A percentile compares a stretch with the other conserved stretches of the same genome.
Conservation (phyloP, 257 asterid genomes). For the Rhazya stricta region DNA sequence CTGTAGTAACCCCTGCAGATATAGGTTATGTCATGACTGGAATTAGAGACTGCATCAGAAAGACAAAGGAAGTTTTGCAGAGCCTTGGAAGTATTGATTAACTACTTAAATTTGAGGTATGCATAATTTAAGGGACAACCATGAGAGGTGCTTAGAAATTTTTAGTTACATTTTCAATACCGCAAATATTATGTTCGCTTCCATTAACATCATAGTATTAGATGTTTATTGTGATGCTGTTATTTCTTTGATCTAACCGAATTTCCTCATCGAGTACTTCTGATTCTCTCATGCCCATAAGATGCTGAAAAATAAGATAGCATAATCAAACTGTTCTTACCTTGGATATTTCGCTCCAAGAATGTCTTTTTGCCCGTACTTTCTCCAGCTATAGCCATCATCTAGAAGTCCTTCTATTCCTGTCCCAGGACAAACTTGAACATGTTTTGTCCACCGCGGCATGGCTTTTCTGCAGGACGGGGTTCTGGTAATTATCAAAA, state of each 20-base stretch:
- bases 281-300: background rate
- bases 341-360: slow-evolving; percentile 84
- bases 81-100: background rate
- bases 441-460: slow-evolving; percentile 47
- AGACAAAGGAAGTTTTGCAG: background rate
- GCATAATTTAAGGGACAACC: background rate
- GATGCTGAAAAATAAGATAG: background rate
- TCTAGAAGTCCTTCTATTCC: slow-evolving; percentile 59
- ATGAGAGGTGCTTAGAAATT: background rate
- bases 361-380: slow-evolving; percentile 88
- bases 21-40: background rate
- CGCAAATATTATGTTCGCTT: background rate
- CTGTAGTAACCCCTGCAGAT: slow-evolving; percentile 45
- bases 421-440: slow-evolving; percentile 37
- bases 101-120: background rate
- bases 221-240: background rate
- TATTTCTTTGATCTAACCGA: background rate
- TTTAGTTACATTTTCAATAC: background rate
- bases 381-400: slow-evolving; percentile 77
- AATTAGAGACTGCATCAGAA: background rate
- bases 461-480: slow-evolving; percentile 33
- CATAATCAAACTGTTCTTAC: slow-evolving; percentile 21
- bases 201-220: background rate
- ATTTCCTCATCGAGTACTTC: background rate
- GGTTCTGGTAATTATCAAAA: background rate